Conservation (phyloP, 176 grass and related monocot genomes). For the Carex littledalei region DNA sequence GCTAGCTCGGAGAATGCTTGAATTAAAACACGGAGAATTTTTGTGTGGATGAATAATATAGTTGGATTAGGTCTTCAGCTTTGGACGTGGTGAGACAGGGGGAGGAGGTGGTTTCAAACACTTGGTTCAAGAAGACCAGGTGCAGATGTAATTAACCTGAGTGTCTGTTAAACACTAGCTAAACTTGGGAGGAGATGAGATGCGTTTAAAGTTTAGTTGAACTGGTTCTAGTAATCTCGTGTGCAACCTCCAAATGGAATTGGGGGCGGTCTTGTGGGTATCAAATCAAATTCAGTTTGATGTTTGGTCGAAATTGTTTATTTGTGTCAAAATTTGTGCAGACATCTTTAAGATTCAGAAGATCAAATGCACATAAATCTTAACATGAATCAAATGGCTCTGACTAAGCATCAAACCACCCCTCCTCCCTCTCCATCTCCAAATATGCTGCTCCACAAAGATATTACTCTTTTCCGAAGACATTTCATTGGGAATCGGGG, state of each 20-base stretch:
- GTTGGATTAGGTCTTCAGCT: not conserved
- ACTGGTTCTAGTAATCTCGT: not conserved
- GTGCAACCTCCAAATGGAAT: not conserved
- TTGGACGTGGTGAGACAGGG: not conserved
- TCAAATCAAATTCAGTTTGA: too few relatives aligned
- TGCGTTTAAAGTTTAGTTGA: not conserved
- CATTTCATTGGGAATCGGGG: not conserved
- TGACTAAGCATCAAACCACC: too few relatives aligned
- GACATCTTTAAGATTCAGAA: too few relatives aligned
- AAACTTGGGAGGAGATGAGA: not conserved
- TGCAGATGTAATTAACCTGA: not conserved
- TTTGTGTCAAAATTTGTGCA: too few relatives aligned
- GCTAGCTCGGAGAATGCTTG: not conserved
- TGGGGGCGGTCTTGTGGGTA: too few relatives aligned
- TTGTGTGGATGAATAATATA: not conserved
- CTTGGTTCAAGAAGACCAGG: not conserved
- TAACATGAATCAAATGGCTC: too few relatives aligned
- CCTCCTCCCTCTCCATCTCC: not conserved
- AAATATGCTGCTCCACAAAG: not conserved
- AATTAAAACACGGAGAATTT: not conserved
- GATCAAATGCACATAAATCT: too few relatives aligned
- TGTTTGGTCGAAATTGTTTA: too few relatives aligned
- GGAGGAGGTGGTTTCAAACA: not conserved
- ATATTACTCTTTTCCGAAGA: not conserved
- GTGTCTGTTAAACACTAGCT: not conserved